Conservation (phyloP, 495 filamentous ascomycete species). For the Penicillium longicatenatum region DNA sequence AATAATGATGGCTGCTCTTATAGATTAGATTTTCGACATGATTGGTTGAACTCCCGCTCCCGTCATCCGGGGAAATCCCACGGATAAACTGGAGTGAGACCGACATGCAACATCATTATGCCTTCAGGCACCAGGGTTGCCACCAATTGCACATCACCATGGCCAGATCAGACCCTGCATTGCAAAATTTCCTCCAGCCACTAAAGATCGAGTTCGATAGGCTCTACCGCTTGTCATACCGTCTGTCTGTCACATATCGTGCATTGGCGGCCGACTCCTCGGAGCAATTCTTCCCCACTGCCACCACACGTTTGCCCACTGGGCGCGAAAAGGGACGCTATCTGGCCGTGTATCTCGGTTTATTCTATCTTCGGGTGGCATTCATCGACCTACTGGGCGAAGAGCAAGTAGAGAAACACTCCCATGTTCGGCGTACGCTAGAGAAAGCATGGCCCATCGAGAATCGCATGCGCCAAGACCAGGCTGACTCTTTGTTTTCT, state of each 20-base stretch:
- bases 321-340: constrained; percentile 63
- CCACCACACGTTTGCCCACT: constrained; percentile 65
- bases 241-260: constrained; percentile 57
- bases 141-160: constrained; percentile 8
- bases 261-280: constrained; percentile 59
- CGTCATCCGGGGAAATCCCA: background rate
- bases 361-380: constrained; percentile 72
- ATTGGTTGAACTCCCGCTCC: background rate
- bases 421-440: constrained; percentile 54
- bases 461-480: constrained; percentile 67
- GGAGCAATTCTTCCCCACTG: constrained; percentile 72
- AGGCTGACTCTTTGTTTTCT: constrained; percentile 66
- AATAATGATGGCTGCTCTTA: background rate
- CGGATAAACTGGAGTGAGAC: background rate
- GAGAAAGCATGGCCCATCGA: constrained; percentile 75
- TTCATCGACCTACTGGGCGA: constrained; percentile 66
- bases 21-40: background rate
- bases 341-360: constrained; percentile 72
- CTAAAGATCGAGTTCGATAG: constrained; percentile 29
- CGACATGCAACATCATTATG: background rate
- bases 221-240: constrained; percentile 56
- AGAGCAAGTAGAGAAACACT: constrained; percentile 26
- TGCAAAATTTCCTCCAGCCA: constrained; percentile 27
- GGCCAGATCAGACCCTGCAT: constrained; percentile 14
- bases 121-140: background rate